Conservation (phyloP, 2,329 filamentous ascomycete species). For the Phialophora expanda region DNA sequence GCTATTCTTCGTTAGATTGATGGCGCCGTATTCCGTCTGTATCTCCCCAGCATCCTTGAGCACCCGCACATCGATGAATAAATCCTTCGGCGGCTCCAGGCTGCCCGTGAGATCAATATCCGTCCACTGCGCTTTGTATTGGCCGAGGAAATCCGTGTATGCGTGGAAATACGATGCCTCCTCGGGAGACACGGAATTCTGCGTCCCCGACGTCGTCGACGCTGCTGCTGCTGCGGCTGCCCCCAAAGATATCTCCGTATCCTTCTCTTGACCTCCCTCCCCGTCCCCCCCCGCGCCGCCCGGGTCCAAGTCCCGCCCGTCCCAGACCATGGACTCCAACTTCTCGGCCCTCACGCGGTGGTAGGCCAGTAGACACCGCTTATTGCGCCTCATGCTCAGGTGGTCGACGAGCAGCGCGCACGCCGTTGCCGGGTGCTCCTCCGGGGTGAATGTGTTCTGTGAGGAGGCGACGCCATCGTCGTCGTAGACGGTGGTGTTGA, state of each 20-base stretch:
- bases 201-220: conserved; percentile 39
- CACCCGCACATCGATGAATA: conserved; percentile 96
- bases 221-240: conserved; percentile 53
- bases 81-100: conserved; percentile 87
- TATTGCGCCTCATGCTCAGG: conserved; percentile 92
- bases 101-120: conserved; percentile 95
- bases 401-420: conserved; percentile 92
- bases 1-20: conserved; percentile 96
- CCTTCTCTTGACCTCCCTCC: not conserved
- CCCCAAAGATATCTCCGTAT: conserved; percentile 59
- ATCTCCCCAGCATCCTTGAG: conserved; percentile 97
- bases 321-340: conserved; percentile 92
- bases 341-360: conserved; percentile 89
- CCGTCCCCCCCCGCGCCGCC: not conserved
- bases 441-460: conserved; percentile 82
- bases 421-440: conserved; percentile 79
- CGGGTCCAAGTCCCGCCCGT: conserved; percentile 71
- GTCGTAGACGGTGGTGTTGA: conserved; percentile 46
- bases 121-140: conserved; percentile 98
- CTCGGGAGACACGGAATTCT: conserved; percentile 86
- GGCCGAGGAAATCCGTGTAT: conserved; percentile 89
- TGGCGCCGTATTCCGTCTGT: conserved; percentile 97
- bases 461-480: conserved; percentile 18
- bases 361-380: conserved; percentile 92
- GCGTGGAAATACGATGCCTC: conserved; percentile 95